A percentile compares a stretch with the other conserved stretches of the same genome.
These are phyloP conservation scores for Beauveria pseudobassiana DNA, from an alignment of 2,329 filamentous ascomycete species.

Conservation along the genomic window DNA sequence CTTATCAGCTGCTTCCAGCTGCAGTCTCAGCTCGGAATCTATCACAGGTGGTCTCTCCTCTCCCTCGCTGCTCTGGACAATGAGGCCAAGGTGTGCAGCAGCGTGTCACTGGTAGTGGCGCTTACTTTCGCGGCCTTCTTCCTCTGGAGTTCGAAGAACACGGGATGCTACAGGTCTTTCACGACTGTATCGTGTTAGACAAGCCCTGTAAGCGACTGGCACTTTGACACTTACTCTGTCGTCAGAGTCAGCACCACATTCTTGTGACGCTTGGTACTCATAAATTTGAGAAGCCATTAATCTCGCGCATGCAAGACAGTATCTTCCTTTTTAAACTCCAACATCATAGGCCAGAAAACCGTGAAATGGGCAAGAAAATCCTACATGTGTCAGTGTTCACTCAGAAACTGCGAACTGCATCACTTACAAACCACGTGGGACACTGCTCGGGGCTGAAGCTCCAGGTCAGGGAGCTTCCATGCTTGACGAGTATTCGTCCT, in stretches of 20 bases:
- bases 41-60: conserved; percentile 10
- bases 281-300: conserved; percentile 24
- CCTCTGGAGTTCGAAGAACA: neutral
- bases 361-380: conserved; percentile 34
- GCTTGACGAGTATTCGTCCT: conserved; percentile 27
- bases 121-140: neutral
- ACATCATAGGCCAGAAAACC: conserved; percentile 32
- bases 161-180: neutral
- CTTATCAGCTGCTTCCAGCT: conserved; percentile 20
- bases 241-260: conserved; percentile 20
- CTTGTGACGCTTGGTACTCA: conserved; percentile 14
- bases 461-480: conserved; percentile 30
- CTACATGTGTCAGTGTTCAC: conserved; percentile 16
- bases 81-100: conserved; percentile 2
- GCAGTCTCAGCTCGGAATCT: conserved; percentile 15
- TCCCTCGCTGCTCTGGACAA: neutral
- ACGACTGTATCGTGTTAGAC: neutral
- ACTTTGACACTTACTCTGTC: conserved; percentile 12
- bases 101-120: neutral
- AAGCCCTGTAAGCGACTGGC: neutral
- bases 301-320: conserved; percentile 20
- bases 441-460: conserved; percentile 31
- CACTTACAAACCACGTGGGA: conserved; percentile 37
- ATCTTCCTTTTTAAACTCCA: conserved; percentile 30
- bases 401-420: neutral